A percentile compares a stretch with the other conserved stretches of the same genome.
Evolutionary conservation across 2,329 filamentous ascomycete species (phyloP).

Genomic region (Fusarium anguioides): DNA sequence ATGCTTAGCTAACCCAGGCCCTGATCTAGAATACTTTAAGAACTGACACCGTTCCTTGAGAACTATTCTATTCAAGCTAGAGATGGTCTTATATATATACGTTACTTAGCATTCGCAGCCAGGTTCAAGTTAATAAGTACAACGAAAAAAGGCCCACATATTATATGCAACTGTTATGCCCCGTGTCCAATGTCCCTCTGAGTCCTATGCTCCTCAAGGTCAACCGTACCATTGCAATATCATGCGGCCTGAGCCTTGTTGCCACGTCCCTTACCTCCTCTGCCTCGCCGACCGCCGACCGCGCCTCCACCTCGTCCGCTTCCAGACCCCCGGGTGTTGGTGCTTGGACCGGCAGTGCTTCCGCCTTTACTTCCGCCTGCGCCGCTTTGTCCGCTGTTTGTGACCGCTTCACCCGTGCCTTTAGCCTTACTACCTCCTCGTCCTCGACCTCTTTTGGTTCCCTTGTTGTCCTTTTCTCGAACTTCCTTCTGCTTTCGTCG

Average conservation of each 20-base stretch:
- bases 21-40: not conserved
- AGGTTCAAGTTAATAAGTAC: conserved; percentile 24
- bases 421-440: conserved; percentile 48
- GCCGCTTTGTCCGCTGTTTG: conserved; percentile 32
- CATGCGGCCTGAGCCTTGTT: conserved; percentile 24
- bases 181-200: conserved; percentile 4
- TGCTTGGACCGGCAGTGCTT: conserved; percentile 19
- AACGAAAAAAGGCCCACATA: conserved; percentile 12
- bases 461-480: conserved; percentile 57
- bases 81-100: conserved; percentile 33
- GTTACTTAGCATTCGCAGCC: conserved; percentile 6
- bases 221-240: conserved; percentile 6
- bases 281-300: conserved; percentile 38
- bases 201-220: conserved; percentile 37
- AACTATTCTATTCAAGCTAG: conserved; percentile 10
- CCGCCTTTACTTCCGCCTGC: conserved; percentile 20
- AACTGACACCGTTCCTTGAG: not conserved
- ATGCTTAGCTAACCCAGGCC: not conserved
- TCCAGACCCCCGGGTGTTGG: conserved; percentile 29
- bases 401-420: conserved; percentile 31
- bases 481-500: conserved; percentile 51
- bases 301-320: conserved; percentile 37
- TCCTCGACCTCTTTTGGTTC: conserved; percentile 46
- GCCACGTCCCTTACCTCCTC: conserved; percentile 40
- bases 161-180: conserved; percentile 7